A percentile compares a stretch with the other conserved stretches of the same genome.
Evolutionary conservation across 208 protist species (phyloP).

Genomic region (Leishmania turanica): DNA sequence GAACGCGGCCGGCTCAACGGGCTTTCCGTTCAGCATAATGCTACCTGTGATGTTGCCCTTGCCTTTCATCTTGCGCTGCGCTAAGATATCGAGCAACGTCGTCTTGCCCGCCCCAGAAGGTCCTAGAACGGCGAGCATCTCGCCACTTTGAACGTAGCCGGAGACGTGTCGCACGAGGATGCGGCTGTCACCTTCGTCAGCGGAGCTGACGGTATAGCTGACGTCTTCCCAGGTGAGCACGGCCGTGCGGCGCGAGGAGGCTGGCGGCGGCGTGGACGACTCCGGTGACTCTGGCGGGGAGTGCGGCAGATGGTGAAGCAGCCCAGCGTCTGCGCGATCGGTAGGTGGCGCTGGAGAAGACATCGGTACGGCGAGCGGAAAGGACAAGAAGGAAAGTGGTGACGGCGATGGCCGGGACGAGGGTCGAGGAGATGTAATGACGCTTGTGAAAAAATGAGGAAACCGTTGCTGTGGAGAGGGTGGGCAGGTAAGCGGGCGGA

Average conservation of each 20-base stretch:
- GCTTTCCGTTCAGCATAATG: constrained; percentile 54
- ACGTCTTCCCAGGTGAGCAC: constrained; percentile 61
- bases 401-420: neutral
- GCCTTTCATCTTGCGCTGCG: constrained; percentile 29
- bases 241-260: constrained; percentile 4
- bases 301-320: neutral
- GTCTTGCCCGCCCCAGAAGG: constrained; percentile 84
- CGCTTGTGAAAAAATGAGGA: neutral
- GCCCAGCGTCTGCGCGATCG: constrained; percentile 9
- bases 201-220: constrained; percentile 34
- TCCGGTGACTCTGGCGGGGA: neutral
- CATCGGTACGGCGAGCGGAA: neutral
- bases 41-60: constrained; percentile 37
- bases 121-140: constrained; percentile 75
- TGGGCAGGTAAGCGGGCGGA: neutral
- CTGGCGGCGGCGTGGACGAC: neutral
- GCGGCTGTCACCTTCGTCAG: constrained; percentile 8
- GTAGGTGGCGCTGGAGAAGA: constrained; percentile 24
- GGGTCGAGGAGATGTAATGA: neutral
- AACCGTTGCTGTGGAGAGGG: neutral
- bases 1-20: constrained; percentile 30
- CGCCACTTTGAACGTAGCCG: constrained; percentile 57
- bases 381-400: neutral
- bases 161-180: constrained; percentile 58
- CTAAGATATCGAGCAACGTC: constrained; percentile 79